Percentiles rank a stretch among this genome's conserved stretches.
Conservation (phyloP, 2,329 filamentous ascomycete species). For the Chrysoporthe deuterocubensis region DNA sequence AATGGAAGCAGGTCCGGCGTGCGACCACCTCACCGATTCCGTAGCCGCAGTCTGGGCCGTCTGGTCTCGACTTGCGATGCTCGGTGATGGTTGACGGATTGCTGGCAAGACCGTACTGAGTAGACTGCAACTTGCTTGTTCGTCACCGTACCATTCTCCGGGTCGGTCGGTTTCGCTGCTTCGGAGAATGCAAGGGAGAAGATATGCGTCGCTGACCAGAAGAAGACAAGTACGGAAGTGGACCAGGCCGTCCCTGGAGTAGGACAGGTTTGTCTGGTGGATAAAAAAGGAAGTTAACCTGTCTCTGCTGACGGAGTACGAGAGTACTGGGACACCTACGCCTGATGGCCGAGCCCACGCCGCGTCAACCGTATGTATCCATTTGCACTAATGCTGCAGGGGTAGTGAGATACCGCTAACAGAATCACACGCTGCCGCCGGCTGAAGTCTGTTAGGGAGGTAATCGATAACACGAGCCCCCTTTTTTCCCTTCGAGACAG, state of each 20-base stretch:
- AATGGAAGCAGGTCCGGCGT: conserved; percentile 11
- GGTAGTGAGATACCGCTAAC: neutral
- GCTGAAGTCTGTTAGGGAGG: neutral
- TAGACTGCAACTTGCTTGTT: conserved; percentile 2
- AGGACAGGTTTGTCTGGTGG: conserved; percentile 7
- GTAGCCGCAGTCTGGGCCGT: neutral
- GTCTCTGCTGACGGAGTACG: conserved; percentile 9
- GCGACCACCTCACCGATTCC: conserved; percentile 9
- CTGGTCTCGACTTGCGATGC: neutral
- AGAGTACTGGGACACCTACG: conserved; percentile 2
- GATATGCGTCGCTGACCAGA: neutral
- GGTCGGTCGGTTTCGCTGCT: neutral
- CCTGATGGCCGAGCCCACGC: conserved; percentile 7
- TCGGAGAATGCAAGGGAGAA: conserved; percentile 3
- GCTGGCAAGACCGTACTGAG: conserved; percentile 8
- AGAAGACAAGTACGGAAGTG: neutral
- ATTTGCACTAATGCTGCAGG: neutral
- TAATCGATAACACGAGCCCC: conserved; percentile 12
- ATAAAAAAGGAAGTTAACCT: conserved; percentile 10
- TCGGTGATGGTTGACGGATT: neutral
- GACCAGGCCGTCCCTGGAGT: neutral
- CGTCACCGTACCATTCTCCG: conserved; percentile 20
- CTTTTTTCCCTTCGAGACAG: neutral
- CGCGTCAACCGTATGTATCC: conserved; percentile 9
- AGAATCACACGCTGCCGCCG: too few species aligned